Conservation (phyloP, 169 alveolate species). For the Pseudocohnilembus persalinus region DNA sequence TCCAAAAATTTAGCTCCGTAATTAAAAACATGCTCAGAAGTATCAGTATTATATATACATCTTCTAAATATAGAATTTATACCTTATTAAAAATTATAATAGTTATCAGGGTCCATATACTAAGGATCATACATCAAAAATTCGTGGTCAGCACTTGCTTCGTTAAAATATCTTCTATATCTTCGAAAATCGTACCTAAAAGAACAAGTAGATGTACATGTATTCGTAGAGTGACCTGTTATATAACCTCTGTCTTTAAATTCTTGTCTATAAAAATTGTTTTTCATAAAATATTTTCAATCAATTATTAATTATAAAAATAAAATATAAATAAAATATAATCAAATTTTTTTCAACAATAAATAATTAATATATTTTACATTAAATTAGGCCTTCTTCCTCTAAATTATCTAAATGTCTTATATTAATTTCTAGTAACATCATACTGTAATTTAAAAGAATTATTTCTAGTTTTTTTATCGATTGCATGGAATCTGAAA, state of each 20-base stretch:
- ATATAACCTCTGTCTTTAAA: background rate
- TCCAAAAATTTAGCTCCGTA: background rate
- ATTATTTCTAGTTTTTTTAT: background rate
- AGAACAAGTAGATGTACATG: background rate
- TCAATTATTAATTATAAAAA: background rate
- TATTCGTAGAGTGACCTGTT: background rate
- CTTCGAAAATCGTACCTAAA: background rate
- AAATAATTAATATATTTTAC: background rate
- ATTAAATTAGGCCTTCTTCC: background rate
- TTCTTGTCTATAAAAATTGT: background rate
- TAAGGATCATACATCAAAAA: background rate
- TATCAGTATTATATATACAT: background rate
- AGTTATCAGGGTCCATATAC: background rate
- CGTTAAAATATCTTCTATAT: background rate
- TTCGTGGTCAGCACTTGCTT: background rate
- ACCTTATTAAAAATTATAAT: background rate
- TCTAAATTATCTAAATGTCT: no score
- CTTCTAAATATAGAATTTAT: background rate
- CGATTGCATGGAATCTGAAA: background rate
- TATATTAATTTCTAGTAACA: background rate
- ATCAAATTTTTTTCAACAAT: background rate
- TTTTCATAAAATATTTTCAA: no score
- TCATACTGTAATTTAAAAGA: background rate
- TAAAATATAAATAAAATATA: no score
- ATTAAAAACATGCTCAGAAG: background rate